Evolutionary conservation across 352 stramenopile species (phyloP).

Genomic region (Blastocystis sp.): DNA sequence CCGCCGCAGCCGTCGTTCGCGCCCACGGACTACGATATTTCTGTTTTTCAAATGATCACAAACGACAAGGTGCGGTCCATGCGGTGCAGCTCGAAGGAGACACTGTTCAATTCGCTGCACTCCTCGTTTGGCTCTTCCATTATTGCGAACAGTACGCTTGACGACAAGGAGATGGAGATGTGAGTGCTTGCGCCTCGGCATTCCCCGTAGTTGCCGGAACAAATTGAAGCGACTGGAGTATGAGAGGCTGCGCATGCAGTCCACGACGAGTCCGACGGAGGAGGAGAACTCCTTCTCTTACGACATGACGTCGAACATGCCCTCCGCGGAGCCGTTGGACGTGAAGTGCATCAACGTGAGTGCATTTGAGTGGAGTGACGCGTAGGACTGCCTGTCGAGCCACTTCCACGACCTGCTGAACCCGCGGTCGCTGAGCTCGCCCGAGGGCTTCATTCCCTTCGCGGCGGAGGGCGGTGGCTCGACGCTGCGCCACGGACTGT

Average conservation of each 20-base stretch:
- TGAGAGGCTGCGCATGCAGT: background rate
- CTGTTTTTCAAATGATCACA: conserved; percentile 41
- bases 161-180: conserved; percentile 42
- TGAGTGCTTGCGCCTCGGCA: background rate
- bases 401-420: conserved; percentile 59
- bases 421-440: background rate
- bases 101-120: background rate
- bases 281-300: background rate
- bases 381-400: conserved; percentile 50
- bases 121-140: background rate
- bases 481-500: background rate
- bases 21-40: background rate
- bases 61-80: conserved; percentile 24
- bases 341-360: conserved; percentile 55
- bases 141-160: background rate
- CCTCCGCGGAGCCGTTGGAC: conserved; percentile 23
- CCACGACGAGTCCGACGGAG: background rate
- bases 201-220: conserved; percentile 1
- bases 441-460: background rate
- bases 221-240: conserved; percentile 56
- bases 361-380: background rate
- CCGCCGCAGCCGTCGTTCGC: conserved; percentile 23
- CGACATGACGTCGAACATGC: background rate
- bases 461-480: background rate
- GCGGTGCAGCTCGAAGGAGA: background rate